Evolutionary conservation across 179 eudicot species (phyloP), one percentile per base, ranked within the genome.

Genomic region (Patellifolia procumbens): DNA sequence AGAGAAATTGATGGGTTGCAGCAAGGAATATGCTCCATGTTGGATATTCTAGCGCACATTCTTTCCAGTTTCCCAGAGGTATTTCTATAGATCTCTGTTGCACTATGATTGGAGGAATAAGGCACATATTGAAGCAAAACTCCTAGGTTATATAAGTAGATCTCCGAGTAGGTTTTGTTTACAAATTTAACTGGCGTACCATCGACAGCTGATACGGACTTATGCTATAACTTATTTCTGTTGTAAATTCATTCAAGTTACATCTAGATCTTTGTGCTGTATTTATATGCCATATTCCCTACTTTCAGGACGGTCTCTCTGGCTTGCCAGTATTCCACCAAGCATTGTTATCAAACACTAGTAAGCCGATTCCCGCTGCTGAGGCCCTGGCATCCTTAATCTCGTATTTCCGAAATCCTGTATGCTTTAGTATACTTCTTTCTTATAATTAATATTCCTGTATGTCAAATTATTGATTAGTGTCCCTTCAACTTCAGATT

Each of bases 1-100:
- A 84, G 74, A 74, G 99, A 93, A 81, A 90, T 96, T 72, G 99
- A 93, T 83, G 96, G 91, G 51, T 72, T 94, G 75, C 91, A 90
- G 79, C 85, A 71, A 48, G 90, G 94, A 48, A 84, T 96, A 66
- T 82, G 86, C 62, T 81, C 86, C 70, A 91, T 85, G 73, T 79
- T 90, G 87, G 93, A 96, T 77, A 85, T 96, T 80, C 82, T 94
- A 51, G 72, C 77, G 73, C 74, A 72, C 84, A 85, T 93, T 82
- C 81, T 91, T 59, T 86, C 92, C 56, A 81, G 66, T 67, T 79
- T 82, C 73, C 76, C 89, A 29, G 82, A 85, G 99, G 99, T 95
- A 77, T 46, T 52, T 37, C 35, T 45, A 59, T 49, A 32, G 15
- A 74, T 56, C 24, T 66, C 19, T 34, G 24, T 73, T 35, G 20